Percentiles rank a stretch among this genome's conserved stretches.
Conservation (phyloP, 2,329 filamentous ascomycete genomes). For the Ambrosiella beaveri region DNA sequence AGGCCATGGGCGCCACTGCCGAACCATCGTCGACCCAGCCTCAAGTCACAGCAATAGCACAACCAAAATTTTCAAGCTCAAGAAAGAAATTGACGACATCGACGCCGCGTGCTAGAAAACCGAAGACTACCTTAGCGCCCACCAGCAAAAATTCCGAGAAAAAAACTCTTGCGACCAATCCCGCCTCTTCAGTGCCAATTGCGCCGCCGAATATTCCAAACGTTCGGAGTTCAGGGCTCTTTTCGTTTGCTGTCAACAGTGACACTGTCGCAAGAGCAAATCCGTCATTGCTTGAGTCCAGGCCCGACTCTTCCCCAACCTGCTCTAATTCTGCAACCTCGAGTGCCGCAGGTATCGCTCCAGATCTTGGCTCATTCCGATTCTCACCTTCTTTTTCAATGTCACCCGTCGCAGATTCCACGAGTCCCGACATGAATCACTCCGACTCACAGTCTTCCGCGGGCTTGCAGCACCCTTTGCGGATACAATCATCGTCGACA, state of each 20-base stretch:
- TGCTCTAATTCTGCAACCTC: background rate
- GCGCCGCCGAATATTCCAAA: too few species aligned
- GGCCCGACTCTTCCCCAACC: background rate
- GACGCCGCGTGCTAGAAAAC: background rate
- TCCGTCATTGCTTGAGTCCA: background rate
- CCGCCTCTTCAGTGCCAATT: background rate
- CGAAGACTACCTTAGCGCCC: background rate
- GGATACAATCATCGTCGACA: conserved; percentile 8
- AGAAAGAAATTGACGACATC: background rate
- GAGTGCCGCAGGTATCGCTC: background rate
- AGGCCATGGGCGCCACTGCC: too few species aligned
- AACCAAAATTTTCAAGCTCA: too few species aligned
- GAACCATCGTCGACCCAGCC: too few species aligned
- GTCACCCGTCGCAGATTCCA: background rate
- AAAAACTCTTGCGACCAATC: background rate
- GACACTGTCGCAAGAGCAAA: background rate
- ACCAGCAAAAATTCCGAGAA: background rate
- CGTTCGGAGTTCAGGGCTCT: too few species aligned
- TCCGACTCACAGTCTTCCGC: conserved; percentile 5
- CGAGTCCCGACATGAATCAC: conserved; percentile 2
- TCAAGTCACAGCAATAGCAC: too few species aligned
- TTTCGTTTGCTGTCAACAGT: background rate
- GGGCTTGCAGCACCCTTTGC: conserved; percentile 11
- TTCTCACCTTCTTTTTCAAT: background rate
- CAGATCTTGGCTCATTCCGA: background rate